Evolutionary conservation across 495 filamentous ascomycete genomes (phyloP).

Genomic region (Oidiodendron maius): DNA sequence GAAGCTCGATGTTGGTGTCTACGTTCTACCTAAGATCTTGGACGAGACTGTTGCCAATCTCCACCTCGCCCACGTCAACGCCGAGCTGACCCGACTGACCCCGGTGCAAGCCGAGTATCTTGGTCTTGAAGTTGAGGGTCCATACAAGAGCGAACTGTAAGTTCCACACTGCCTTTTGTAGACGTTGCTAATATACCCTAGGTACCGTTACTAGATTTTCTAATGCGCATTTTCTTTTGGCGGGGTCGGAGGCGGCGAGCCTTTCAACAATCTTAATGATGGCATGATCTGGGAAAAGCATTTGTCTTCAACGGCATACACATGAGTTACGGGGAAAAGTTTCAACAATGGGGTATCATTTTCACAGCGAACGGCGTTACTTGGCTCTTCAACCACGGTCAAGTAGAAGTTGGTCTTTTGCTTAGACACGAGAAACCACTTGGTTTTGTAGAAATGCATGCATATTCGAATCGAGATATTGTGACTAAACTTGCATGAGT

Average conservation of each 20-base stretch:
- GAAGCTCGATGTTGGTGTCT: constrained; percentile 88
- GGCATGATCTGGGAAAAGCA: constrained; percentile 47
- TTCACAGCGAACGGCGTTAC: constrained; percentile 27
- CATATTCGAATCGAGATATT: no score
- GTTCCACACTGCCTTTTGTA: constrained; percentile 32
- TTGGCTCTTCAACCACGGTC: constrained; percentile 31
- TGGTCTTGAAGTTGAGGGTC: constrained; percentile 73
- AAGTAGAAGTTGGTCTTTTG: constrained; percentile 27
- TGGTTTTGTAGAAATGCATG: constrained; percentile 13
- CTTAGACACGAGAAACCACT: constrained; percentile 17
- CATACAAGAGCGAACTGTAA: constrained; percentile 82
- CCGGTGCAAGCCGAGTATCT: constrained; percentile 90
- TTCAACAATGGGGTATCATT: constrained; percentile 27
- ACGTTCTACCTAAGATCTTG: constrained; percentile 95
- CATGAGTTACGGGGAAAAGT: constrained; percentile 16
- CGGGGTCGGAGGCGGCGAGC: constrained; percentile 8
- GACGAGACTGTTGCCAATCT: constrained; percentile 96
- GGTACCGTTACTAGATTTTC: constrained; percentile 41
- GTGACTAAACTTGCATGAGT: no score
- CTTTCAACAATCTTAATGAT: constrained; percentile 63
- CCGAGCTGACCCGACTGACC: constrained; percentile 80
- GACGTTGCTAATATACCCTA: constrained; percentile 12
- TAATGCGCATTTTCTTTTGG: constrained; percentile 11
- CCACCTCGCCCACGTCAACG: constrained; percentile 92
- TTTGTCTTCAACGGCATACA: constrained; percentile 59